Evolutionary conservation across 495 filamentous ascomycete species (phyloP).

Genomic region (Xylaria palmicola): DNA sequence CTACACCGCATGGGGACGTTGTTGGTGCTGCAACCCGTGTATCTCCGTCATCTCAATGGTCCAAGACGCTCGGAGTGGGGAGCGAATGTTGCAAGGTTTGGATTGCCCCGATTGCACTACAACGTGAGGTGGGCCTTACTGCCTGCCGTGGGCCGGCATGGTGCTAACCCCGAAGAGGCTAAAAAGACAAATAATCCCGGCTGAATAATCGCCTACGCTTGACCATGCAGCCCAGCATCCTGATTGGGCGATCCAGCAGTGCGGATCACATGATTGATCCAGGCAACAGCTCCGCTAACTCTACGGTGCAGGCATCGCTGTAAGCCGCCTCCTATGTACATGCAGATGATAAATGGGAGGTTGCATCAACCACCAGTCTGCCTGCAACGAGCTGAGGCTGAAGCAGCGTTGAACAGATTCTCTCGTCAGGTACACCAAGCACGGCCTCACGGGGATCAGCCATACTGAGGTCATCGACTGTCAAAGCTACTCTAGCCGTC

Average conservation of each 20-base stretch:
- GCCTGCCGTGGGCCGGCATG: background rate
- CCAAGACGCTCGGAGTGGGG: background rate
- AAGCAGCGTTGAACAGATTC: background rate
- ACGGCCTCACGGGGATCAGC: no score
- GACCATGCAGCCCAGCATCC: background rate
- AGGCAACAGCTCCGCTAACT: conserved; percentile 3
- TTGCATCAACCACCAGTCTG: conserved; percentile 14
- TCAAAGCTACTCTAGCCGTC: background rate
- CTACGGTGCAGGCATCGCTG: no score
- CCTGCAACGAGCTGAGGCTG: conserved; percentile 1
- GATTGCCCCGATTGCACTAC: no score
- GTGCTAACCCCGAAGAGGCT: background rate
- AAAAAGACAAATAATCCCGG: background rate
- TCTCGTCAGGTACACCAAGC: no score
- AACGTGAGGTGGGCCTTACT: no score
- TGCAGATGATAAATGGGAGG: no score
- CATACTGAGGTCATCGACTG: background rate
- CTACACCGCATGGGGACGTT: background rate
- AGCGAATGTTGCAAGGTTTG: no score
- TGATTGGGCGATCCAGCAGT: conserved; percentile 15
- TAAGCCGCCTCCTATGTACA: no score
- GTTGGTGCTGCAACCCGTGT: background rate
- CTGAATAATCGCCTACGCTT: background rate
- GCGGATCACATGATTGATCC: conserved; percentile 27
- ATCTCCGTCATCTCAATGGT: background rate